These are phyloP conservation scores for Phytophthora pistaciae DNA, from an alignment of 352 stramenopile genomes.

Conservation along the genomic window DNA sequence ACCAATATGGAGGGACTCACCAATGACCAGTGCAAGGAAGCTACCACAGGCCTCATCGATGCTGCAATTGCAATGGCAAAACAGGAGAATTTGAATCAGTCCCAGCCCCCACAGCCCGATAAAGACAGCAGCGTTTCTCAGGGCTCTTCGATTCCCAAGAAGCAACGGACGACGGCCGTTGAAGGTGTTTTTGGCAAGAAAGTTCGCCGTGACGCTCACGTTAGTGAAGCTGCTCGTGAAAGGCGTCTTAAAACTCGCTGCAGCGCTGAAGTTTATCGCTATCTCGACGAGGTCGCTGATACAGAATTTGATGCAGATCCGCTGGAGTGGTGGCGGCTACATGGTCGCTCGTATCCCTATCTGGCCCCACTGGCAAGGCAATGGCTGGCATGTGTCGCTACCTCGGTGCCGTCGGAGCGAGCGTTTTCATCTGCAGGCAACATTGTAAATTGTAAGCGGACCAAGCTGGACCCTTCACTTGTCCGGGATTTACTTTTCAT, in stretches of 20 bases:
- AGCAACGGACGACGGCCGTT: not conserved
- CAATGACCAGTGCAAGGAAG: conserved; percentile 1
- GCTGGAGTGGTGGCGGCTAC: not conserved
- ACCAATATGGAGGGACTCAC: not conserved
- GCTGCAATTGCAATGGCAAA: not conserved
- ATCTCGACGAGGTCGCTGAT: not conserved
- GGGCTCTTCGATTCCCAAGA: not conserved
- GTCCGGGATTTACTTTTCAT: not conserved
- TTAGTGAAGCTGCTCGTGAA: not conserved
- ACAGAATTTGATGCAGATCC: not conserved
- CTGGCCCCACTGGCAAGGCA: not conserved
- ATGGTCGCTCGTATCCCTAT: not conserved
- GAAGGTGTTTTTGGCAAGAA: not conserved
- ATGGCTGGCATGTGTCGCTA: not conserved
- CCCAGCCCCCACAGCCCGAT: not conserved
- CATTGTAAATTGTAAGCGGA: not conserved
- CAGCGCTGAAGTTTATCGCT: not conserved
- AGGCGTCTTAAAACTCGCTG: not conserved
- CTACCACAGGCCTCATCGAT: not conserved
- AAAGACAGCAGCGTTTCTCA: not conserved
- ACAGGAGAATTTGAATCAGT: not conserved
- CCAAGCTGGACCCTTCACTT: not conserved
- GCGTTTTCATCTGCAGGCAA: not conserved
- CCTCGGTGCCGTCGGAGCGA: not conserved
- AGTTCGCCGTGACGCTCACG: not conserved